These are phyloP conservation scores for Colletotrichum sp. DNA, from an alignment of 2,329 filamentous ascomycete genomes.

Conservation along the genomic window DNA sequence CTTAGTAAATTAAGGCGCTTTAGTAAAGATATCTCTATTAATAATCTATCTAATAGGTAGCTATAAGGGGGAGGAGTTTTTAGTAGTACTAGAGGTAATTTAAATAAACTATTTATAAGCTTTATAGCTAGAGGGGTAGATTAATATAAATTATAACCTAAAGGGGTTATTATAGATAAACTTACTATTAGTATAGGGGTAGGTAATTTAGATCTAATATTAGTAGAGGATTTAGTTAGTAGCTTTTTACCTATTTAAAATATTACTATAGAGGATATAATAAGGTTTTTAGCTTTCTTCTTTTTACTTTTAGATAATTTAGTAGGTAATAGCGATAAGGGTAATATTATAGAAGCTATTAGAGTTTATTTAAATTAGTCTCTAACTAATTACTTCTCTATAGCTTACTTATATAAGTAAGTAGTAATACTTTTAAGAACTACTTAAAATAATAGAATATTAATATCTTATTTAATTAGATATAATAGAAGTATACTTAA, in stretches of 20 bases:
- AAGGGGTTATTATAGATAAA: no score
- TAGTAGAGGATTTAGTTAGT: no score
- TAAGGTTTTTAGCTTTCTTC: not conserved
- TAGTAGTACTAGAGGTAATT: not conserved
- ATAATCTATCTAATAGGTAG: no score
- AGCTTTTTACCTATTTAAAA: no score
- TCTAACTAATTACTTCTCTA: no score
- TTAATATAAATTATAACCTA: no score
- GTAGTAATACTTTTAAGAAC: not conserved
- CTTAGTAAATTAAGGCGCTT: no score
- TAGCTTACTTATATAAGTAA: not conserved
- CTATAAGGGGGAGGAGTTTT: no score
- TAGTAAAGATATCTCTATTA: no score
- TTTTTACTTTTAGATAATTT: not conserved
- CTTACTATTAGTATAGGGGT: no score
- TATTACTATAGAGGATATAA: not conserved
- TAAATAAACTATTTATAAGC: not conserved
- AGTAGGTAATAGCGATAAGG: rapidly evolving
- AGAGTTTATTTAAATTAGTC: not conserved
- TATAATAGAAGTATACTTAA: not conserved
- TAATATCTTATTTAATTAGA: not conserved
- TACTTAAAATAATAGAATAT: not conserved
- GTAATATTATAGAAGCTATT: not conserved
- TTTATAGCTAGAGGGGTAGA: not conserved
- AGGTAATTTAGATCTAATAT: no score